These are phyloP conservation scores for Boletus sensibilis DNA, from an alignment of 768 basidiomycete genomes.

Conservation along the genomic window DNA sequence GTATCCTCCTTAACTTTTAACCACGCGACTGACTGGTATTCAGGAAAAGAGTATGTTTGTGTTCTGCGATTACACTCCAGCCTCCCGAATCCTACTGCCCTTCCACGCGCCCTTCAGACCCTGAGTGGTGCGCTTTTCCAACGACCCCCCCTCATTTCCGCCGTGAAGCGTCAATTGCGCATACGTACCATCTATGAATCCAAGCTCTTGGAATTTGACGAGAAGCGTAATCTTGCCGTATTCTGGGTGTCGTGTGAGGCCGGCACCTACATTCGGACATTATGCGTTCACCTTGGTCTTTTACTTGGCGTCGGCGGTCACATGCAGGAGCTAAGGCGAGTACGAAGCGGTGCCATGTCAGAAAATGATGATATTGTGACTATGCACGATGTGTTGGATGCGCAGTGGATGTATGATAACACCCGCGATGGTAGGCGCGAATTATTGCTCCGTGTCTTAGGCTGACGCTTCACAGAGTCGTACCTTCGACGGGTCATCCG, in stretches of 20 bases:
- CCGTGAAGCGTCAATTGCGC: conserved; percentile 96
- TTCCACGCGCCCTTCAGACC: conserved; percentile 93
- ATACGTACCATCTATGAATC: conserved; percentile 97
- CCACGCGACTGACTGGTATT: conserved; percentile 2
- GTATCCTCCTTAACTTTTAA: not conserved
- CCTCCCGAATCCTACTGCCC: conserved; percentile 76
- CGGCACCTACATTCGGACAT: conserved; percentile 92
- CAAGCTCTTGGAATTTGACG: conserved; percentile 94
- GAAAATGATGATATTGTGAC: conserved; percentile 99
- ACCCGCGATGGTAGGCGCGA: conserved; percentile 79
- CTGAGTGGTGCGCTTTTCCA: conserved; percentile 98
- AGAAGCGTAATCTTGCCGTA: conserved; percentile 92
- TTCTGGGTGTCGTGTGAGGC: conserved; percentile 99
- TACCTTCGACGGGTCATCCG: conserved; percentile 94
- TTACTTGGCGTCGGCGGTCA: conserved; percentile 97
- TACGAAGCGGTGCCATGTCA: conserved; percentile 92
- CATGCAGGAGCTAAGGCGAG: conserved; percentile 97
- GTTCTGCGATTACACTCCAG: conserved; percentile 89
- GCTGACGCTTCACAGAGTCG: conserved; percentile 59
- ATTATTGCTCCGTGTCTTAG: conserved; percentile 3
- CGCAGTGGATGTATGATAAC: conserved; percentile 98
- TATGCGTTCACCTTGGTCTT: conserved; percentile 96
- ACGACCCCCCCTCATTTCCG: conserved; percentile 97
- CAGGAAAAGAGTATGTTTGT: conserved; percentile 97
- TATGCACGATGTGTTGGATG: conserved; percentile 99